phyloP scores from a whole-genome alignment of 257 asterid species.

The Plantago ovata region DNA sequence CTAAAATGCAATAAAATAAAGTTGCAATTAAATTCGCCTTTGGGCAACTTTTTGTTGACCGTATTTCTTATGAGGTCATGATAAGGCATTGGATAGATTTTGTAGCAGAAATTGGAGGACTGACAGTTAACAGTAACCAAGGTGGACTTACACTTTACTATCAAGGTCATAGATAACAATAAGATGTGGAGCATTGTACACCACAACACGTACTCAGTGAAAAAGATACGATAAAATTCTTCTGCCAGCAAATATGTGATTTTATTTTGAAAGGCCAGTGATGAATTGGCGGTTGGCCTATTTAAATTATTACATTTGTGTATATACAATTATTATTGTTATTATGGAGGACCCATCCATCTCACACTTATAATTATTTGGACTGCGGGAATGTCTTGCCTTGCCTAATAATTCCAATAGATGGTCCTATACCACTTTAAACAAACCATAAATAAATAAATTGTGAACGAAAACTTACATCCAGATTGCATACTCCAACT shows the following conservation, averaged over 20 bases:
- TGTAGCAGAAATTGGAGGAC: background rate
- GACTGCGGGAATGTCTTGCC: too few relatives aligned
- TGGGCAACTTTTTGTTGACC: too few relatives aligned
- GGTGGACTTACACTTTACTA: slow-evolving; percentile 4
- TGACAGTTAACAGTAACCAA: background rate
- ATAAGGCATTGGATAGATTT: too few relatives aligned
- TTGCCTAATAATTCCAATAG: background rate
- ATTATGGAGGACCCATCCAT: background rate
- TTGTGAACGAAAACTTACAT: background rate
- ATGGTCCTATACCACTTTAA: background rate
- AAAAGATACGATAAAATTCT: background rate
- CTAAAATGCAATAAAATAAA: too few relatives aligned
- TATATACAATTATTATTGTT: slow-evolving; percentile 12
- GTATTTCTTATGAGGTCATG: too few relatives aligned
- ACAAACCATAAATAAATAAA: background rate
- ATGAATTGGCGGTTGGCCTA: slow-evolving; percentile 30
- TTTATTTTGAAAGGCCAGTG: slow-evolving; percentile 20
- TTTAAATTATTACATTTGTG: background rate
- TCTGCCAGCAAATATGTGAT: too few relatives aligned
- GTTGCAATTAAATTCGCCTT: too few relatives aligned
- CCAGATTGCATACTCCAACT: background rate
- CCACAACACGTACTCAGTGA: slow-evolving; percentile 7
- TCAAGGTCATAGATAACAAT: slow-evolving; percentile 1
- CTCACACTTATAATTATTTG: slow-evolving; percentile 1
- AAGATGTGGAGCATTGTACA: slow-evolving; percentile 17